Conservation (phyloP, 2,329 filamentous ascomycete genomes). For the Westerdykella ornata region DNA sequence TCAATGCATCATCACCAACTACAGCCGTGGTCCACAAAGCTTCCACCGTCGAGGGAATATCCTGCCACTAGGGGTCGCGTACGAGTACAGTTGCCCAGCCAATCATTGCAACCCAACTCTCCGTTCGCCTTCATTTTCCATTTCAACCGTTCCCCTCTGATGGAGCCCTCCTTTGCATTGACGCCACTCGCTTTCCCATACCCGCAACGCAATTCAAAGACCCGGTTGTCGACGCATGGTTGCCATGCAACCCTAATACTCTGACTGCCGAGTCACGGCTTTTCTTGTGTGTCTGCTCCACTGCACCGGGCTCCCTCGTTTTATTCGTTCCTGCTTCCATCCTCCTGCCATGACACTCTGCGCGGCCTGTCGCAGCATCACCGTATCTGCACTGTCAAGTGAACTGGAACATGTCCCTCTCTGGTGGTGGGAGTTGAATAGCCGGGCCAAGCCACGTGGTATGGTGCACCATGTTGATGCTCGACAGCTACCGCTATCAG, state of each 20-base stretch:
- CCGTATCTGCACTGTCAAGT: slow-evolving; percentile 8
- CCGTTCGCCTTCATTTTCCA: neutral
- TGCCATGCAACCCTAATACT: slow-evolving; percentile 6
- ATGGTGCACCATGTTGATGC: slow-evolving; percentile 14
- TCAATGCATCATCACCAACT: too few relatives aligned
- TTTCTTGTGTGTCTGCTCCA: neutral
- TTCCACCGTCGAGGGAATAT: too few relatives aligned
- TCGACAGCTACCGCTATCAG: slow-evolving; percentile 10
- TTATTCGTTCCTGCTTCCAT: neutral
- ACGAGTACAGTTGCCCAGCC: too few relatives aligned
- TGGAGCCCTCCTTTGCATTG: neutral
- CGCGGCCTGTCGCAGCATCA: slow-evolving; percentile 10
- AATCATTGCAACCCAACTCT: neutral
- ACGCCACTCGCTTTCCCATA: slow-evolving; percentile 10
- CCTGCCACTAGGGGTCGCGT: too few relatives aligned
- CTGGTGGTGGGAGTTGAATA: slow-evolving; percentile 12
- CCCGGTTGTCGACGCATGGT: slow-evolving; percentile 7
- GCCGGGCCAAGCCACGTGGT: slow-evolving; percentile 12
- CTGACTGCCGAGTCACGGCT: slow-evolving; percentile 6
- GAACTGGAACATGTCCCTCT: slow-evolving; percentile 11
- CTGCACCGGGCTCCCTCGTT: neutral
- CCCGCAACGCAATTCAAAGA: neutral
- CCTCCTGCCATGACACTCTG: slow-evolving; percentile 15
- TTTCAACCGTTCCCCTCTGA: neutral
- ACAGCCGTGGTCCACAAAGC: too few relatives aligned